Evolutionary conservation across 495 filamentous ascomycete genomes (phyloP), one percentile per base, ranked within the genome.

Genomic region (Hyaloscypha bicolor): DNA sequence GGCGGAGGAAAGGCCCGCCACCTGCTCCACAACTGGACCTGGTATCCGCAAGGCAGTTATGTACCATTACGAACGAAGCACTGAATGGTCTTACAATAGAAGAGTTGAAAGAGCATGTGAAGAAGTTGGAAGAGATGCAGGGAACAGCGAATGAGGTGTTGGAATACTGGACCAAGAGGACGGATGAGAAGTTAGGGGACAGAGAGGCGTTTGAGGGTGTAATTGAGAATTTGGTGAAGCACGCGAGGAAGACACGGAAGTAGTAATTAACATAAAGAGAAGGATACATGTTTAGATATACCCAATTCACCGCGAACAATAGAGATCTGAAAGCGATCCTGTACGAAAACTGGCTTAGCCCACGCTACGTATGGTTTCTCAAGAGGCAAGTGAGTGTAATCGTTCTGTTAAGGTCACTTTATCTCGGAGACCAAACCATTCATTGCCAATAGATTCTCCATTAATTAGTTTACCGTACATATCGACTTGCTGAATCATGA

Each of bases 161-260:
- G 37, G 91, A 91, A 65, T 96, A 93, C 71, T 99, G 96, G 95
- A 84, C 93, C 59, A 91, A 89, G 82, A 82, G 88, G 71, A 88
- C 88, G 37, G 93, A 97, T 73, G 90, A 91, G 62, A 90, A 93
- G 63, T 80, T 96, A 63, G 88, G 90, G 32, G 94, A 99, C 69
- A 91, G 96, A 71, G 94, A 97, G 78, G 92, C 93, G 6, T 97
- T 99, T 81, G 95, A 99, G 74, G 92, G 91, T 0, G 95, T 99
- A 9, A 97, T 99, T 83, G 96, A 97, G 79, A 97, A 97, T 75
- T 79, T 99, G 65, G 95, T 99, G 53, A 95, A 91, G 77, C 95
- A 97, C 81, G 95, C 96, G 9, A 84, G 93, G 78, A 92, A 94
- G 75, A 89, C 92, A 57, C 83, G 95, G 74, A 95, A 94, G 78